Base-by-base conservation (phyloP, 164 flowering plant species). In the Vitis rotundifolia region DNA sequence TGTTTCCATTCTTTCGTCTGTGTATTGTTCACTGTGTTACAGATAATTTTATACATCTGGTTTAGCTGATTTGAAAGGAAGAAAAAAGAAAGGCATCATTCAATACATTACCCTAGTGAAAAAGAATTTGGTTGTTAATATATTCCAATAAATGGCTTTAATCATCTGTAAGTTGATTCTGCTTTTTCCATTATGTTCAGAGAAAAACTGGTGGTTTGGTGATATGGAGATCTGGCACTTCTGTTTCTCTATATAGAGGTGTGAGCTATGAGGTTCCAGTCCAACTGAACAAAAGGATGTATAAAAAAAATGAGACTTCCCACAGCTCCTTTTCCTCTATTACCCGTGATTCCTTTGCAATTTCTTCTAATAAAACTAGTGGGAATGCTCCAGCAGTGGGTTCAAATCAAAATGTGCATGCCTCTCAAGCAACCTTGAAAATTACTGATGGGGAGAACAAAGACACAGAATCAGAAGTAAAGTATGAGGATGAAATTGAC, bases 161-260 rank as follows among this genome's bases (percentile, higher is more conserved):
- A 3, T 37, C 44, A 37, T 37, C 4, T 9, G 26, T 19, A 10
- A 26, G 53, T 53, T 73, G 52, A 53, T 64, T 1, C 44, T 56
- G 11, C 44, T 26, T 44, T 63, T 79, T 64, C 48, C 71, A 26
- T 67, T 28, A 3, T 31, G 65, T 63, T 31, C 84, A 93, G 99
- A 86, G 91, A 75, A 96, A 85, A 80, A 93, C 99, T 69, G 97
- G 98, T 68, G 99, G 99, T 1, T 67, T 96, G 81, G 97, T 96
- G 63, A 83, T 96, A 74, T 96, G 97, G 98, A 89, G 97, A 70
- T 89, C 97, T 59, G 99, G 97, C 26, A 90, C 89, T 50, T 81
- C 94, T 57, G 70, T 95, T 76, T 78, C 85, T 62, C 71, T 95
- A 53, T 93, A 93, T 69, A 86, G 99, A 81, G 98, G 98, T 44